Evolutionary conservation across 1,139 yeast genomes (phyloP), one percentile per base, ranked within the genome.

Genomic region (Taiozyma sp.): DNA sequence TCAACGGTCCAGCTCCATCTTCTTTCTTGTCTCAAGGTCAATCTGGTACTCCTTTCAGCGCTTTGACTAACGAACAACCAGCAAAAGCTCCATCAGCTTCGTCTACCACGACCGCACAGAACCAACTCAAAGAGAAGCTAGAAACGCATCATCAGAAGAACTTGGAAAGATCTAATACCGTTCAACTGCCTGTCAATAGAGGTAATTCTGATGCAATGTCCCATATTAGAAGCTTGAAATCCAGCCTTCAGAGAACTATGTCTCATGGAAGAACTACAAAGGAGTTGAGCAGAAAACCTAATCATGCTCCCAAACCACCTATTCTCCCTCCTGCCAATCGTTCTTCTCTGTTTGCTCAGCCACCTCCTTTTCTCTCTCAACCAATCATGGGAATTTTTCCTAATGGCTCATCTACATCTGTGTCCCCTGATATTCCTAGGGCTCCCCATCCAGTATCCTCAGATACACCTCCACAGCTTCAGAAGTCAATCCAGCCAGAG

Each of bases 141-240:
- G 45, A 47, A 26, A 13, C 44, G 1, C 48, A 50, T 28, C 45
- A 43, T 1, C 52, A 50, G 37, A 44, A 26, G 21, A 35, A 44
- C 16, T 9, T 55, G 3, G 30, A 45, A 2, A 48, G 61, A 37
- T 45, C 57, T 1, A 53, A 54, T 30, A 50, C 62, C 1, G 43
- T 49, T 3, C 34, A 48, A 4, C 14, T 28, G 19, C 50, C 50
- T 7, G 32, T 44, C 6, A 11, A 44, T 14, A 50, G 50, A 1
- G 57, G 56, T 14, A 50, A 43, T 29, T 37, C 55, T 9, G 45
- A 43, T 43, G 62, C 61, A 5, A 14, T 59, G 47, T 37, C 47
- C 9, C 46, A 53, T 3, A 54, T 58, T 10, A 54, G 53, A 14
- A 44, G 45, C 22, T 41, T 59, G 37, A 51, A 49, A 29, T 44